A percentile compares a stretch with the other conserved stretches of the same genome.
Conservation (phyloP, 2,329 filamentous ascomycete species). For the Fusarium kyushuense region DNA sequence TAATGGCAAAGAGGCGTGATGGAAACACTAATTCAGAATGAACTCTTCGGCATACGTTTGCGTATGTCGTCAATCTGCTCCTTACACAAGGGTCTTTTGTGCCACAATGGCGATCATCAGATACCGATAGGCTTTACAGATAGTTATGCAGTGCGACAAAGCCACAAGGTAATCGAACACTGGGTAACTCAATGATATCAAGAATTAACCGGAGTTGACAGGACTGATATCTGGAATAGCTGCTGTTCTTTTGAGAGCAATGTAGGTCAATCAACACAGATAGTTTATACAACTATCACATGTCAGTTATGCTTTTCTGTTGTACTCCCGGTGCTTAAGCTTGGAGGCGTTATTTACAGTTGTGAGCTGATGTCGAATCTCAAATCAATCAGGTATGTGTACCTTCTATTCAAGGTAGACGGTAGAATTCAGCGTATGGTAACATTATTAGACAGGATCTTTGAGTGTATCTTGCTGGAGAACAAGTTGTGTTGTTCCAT, state of each 20-base stretch:
- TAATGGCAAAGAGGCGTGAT: too few relatives aligned
- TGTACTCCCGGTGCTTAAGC: neutral
- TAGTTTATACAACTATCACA: neutral
- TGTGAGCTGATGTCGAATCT: neutral
- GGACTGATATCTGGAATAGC: neutral
- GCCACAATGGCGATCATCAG: neutral
- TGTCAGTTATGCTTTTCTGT: neutral
- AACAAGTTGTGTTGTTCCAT: fast-evolving
- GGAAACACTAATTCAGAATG: too few relatives aligned
- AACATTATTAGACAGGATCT: fast-evolving
- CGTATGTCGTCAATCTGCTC: neutral
- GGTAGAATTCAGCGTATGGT: neutral
- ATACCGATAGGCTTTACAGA: neutral
- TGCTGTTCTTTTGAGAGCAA: neutral
- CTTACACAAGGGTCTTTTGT: neutral
- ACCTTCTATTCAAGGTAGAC: neutral
- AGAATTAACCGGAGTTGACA: neutral
- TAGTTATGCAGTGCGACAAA: neutral
- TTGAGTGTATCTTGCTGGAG: fast-evolving
- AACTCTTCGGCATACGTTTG: neutral
- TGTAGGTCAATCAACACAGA: neutral
- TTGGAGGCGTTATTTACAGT: neutral
- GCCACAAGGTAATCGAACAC: too few relatives aligned
- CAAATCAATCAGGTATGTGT: neutral
- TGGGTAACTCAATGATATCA: neutral